Evolutionary conservation across 1,284 basidiomycete genomes (phyloP).

Genomic region (Exsudoporus floridanus): DNA sequence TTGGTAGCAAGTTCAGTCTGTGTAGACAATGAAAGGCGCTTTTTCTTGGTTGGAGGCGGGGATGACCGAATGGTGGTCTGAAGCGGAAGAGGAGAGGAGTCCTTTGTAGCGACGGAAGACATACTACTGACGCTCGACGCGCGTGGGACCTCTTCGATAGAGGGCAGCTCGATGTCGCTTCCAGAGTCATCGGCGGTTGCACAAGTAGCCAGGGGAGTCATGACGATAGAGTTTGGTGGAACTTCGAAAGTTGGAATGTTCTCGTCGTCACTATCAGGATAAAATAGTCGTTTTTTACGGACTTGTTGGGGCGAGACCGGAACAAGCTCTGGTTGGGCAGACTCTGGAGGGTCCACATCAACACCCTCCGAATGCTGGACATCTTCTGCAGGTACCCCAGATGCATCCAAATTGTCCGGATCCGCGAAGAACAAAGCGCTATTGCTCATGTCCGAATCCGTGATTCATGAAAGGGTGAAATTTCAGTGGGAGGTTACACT

Average conservation of each 20-base stretch:
- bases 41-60: conserved; percentile 48
- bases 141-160: conserved; percentile 35
- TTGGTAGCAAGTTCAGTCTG: conserved; percentile 6
- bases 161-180: conserved; percentile 36
- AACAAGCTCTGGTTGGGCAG: conserved; percentile 1
- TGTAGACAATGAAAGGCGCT: conserved; percentile 43
- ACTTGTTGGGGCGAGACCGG: conserved; percentile 9
- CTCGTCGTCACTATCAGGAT: conserved; percentile 61
- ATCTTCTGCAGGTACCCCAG: conserved; percentile 1
- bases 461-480: background rate
- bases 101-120: conserved; percentile 33
- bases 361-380: background rate
- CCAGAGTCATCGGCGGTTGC: conserved; percentile 33
- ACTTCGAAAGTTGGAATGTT: conserved; percentile 30
- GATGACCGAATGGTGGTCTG: conserved; percentile 15
- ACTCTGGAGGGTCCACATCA: background rate
- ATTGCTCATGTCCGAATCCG: conserved; percentile 13
- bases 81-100: conserved; percentile 33
- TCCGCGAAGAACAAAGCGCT: conserved; percentile 38
- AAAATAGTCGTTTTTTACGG: conserved; percentile 46
- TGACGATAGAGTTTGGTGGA: conserved; percentile 13
- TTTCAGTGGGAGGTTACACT: background rate
- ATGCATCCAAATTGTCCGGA: conserved; percentile 36
- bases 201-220: background rate
- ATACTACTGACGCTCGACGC: conserved; percentile 44